These are phyloP conservation scores for Termitomyces sp. DNA, from an alignment of 1,284 basidiomycete genomes.

Conservation along the genomic window DNA sequence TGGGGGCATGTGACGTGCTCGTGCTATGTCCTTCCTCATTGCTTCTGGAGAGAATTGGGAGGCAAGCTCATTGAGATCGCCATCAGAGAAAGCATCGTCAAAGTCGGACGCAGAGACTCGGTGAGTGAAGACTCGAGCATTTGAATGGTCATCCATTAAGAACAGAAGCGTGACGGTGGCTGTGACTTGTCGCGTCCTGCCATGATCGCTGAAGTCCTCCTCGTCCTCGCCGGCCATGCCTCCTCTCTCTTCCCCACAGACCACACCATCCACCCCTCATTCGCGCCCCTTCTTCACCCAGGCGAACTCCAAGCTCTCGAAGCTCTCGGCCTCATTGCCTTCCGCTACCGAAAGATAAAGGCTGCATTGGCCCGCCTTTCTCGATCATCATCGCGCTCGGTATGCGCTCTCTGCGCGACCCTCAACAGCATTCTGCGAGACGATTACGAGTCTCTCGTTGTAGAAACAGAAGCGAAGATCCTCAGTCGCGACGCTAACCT, in stretches of 20 bases:
- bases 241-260: constrained; percentile 73
- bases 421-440: constrained; percentile 67
- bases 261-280: constrained; percentile 56
- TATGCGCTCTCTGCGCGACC: constrained; percentile 70
- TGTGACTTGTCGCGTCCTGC: constrained; percentile 10
- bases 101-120: constrained; percentile 37
- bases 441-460: constrained; percentile 77
- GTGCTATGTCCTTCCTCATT: constrained; percentile 56
- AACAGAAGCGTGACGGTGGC: constrained; percentile 5
- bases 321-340: constrained; percentile 66
- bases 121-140: constrained; percentile 20
- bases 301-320: constrained; percentile 81
- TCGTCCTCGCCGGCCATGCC: constrained; percentile 78
- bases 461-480: constrained; percentile 77
- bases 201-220: constrained; percentile 82
- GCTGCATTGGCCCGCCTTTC: constrained; percentile 45
- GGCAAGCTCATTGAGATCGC: constrained; percentile 41
- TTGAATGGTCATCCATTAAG: constrained; percentile 14
- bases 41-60: constrained; percentile 52
- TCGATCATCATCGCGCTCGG: constrained; percentile 65
- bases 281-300: constrained; percentile 73
- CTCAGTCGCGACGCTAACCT: constrained; percentile 64
- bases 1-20: constrained; percentile 38
- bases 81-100: constrained; percentile 66
- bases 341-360: constrained; percentile 68